phyloP scores from a whole-genome alignment of 768 basidiomycete genomes.

The Leccinum aurantiacum region DNA sequence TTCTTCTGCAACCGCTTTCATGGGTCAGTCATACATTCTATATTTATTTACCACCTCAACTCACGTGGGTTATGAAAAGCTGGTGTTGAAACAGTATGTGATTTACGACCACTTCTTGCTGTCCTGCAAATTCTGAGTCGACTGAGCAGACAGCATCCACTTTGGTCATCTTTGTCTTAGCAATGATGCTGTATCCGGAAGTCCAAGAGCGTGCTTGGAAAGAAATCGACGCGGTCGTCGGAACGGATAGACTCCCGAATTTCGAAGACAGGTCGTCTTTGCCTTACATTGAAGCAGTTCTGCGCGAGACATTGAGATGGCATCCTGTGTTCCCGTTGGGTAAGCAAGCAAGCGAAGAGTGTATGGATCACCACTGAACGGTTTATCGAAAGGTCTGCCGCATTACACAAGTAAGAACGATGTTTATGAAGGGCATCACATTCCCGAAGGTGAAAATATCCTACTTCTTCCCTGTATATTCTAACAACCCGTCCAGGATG shows the following conservation, averaged over 20 bases:
- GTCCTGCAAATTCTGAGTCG: constrained; percentile 3
- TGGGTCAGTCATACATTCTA: constrained; percentile 21
- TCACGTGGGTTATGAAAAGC: constrained; percentile 18
- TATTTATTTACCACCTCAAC: background rate
- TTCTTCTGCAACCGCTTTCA: constrained; percentile 34
- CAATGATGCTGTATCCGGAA: constrained; percentile 37
- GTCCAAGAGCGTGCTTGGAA: constrained; percentile 34
- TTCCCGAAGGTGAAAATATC: constrained; percentile 26
- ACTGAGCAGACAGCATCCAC: constrained; percentile 33
- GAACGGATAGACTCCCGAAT: constrained; percentile 27
- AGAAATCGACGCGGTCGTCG: constrained; percentile 35
- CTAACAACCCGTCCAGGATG: constrained; percentile 26
- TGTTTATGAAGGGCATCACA: constrained; percentile 26
- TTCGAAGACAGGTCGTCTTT: constrained; percentile 30
- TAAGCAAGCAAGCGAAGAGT: constrained; percentile 5
- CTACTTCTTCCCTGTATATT: background rate
- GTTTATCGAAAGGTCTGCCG: constrained; percentile 24
- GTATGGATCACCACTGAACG: background rate
- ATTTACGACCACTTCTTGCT: background rate
- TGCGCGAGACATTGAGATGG: constrained; percentile 38
- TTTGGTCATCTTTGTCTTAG: constrained; percentile 31
- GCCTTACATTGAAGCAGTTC: constrained; percentile 34
- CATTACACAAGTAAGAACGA: constrained; percentile 28
- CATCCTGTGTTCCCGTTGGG: constrained; percentile 35
- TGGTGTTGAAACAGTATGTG: constrained; percentile 32